These are phyloP conservation scores for Aureoboletus auriporus DNA, from an alignment of 768 basidiomycete species.

Conservation along the genomic window DNA sequence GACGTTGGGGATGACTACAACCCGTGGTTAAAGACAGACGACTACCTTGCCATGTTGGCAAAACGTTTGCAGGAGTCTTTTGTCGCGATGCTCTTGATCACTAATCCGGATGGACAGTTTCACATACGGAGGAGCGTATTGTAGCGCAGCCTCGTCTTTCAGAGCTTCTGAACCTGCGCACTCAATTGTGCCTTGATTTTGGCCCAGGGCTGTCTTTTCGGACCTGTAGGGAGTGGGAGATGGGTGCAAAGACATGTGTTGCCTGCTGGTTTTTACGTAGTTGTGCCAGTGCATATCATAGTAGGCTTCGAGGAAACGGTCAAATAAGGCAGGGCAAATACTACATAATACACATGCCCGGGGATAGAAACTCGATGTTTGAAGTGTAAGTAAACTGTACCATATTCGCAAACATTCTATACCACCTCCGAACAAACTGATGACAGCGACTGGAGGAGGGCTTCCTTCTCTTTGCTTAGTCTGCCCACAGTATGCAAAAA, in stretches of 20 bases:
- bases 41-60: slow-evolving; percentile 8
- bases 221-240: neutral
- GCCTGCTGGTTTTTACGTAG: too few species aligned
- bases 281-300: too few species aligned
- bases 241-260: neutral
- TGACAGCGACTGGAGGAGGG: slow-evolving; percentile 60
- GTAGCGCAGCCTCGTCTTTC: slow-evolving; percentile 11
- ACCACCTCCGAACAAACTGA: slow-evolving; percentile 68
- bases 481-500: slow-evolving; percentile 81
- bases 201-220: neutral
- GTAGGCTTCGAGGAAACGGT: too few species aligned
- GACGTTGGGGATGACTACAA: slow-evolving; percentile 6
- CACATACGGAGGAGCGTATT: slow-evolving; percentile 22
- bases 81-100: slow-evolving; percentile 21
- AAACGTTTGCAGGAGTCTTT: slow-evolving; percentile 18
- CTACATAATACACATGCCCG: too few species aligned
- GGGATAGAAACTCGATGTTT: neutral
- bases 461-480: slow-evolving; percentile 62
- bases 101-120: slow-evolving; percentile 18
- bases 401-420: slow-evolving; percentile 13
- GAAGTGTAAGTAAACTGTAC: neutral
- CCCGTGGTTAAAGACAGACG: slow-evolving; percentile 14
- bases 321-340: too few species aligned
- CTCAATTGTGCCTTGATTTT: slow-evolving; percentile 18
- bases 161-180: slow-evolving; percentile 15